Percentiles rank a stretch among this genome's conserved stretches.
These are phyloP conservation scores for Colletotrichum brevisporum DNA, from an alignment of 2,329 filamentous ascomycete genomes.

Conservation along the genomic window DNA sequence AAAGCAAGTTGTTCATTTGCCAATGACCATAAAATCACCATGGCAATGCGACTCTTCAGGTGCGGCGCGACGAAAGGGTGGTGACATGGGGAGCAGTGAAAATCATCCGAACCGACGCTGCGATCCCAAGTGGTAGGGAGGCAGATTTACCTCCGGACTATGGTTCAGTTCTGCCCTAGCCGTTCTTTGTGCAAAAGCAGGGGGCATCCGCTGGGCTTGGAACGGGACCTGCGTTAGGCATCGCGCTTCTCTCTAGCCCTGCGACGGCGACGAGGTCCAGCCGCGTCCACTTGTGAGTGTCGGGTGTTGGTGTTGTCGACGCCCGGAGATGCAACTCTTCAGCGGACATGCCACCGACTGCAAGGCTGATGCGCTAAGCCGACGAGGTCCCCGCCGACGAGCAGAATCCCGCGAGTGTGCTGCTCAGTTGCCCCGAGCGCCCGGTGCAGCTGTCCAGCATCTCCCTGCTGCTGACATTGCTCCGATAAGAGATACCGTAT, in stretches of 20 bases:
- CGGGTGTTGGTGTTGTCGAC: neutral
- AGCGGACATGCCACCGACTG: constrained; percentile 11
- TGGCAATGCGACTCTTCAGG: neutral
- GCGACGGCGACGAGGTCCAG: neutral
- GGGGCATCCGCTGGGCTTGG: neutral
- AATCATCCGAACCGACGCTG: neutral
- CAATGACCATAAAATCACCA: neutral
- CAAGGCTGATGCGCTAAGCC: constrained; percentile 15
- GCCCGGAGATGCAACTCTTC: constrained; percentile 2
- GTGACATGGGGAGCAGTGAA: neutral
- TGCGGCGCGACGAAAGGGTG: neutral
- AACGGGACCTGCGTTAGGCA: too few species aligned
- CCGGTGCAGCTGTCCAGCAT: neutral
- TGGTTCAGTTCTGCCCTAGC: neutral
- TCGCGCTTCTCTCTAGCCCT: neutral
- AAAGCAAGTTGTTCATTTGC: neutral
- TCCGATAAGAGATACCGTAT: neutral
- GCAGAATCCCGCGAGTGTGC: constrained; percentile 8
- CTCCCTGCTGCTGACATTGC: neutral
- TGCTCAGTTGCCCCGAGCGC: constrained; percentile 8
- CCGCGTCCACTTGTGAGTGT: neutral
- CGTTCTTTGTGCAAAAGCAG: neutral
- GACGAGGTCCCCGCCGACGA: neutral
- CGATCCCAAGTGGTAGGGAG: neutral
- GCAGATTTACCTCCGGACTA: too few species aligned